These are phyloP conservation scores for Lithohypha guttulata DNA, from an alignment of 2,329 filamentous ascomycete genomes.

Conservation along the genomic window DNA sequence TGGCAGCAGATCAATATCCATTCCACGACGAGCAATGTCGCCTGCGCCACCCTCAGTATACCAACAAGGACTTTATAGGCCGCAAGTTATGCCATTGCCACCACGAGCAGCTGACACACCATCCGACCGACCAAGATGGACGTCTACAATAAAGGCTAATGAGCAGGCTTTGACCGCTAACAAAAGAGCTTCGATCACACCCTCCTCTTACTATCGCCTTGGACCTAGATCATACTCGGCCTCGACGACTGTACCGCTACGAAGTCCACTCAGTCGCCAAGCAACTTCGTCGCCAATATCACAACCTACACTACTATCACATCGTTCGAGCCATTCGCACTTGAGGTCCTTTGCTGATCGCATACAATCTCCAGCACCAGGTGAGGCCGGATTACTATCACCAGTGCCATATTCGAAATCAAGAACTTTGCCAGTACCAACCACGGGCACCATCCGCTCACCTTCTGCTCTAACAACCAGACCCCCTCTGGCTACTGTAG, in stretches of 20 bases:
- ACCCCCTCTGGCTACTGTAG: conserved; percentile 12
- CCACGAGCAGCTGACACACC: conserved; percentile 34
- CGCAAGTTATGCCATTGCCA: conserved; percentile 28
- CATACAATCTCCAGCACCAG: conserved; percentile 15
- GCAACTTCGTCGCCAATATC: conserved; percentile 30
- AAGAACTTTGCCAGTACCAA: conserved; percentile 13
- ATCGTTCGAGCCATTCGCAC: conserved; percentile 13
- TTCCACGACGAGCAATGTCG: conserved; percentile 16
- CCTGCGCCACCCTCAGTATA: conserved; percentile 22
- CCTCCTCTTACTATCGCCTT: conserved; percentile 15
- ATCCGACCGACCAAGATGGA: conserved; percentile 62
- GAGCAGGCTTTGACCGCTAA: conserved; percentile 28
- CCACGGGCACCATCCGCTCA: conserved; percentile 18
- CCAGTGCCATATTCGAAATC: conserved; percentile 21
- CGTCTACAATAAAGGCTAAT: conserved; percentile 51
- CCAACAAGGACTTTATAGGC: conserved; percentile 25
- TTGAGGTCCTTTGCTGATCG: conserved; percentile 21
- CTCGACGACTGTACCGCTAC: conserved; percentile 32
- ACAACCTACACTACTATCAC: conserved; percentile 10
- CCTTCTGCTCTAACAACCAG: conserved; percentile 19
- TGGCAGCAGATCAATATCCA: conserved; percentile 10
- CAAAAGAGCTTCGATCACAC: conserved; percentile 17
- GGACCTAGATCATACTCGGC: conserved; percentile 26
- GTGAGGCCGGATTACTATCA: conserved; percentile 15
- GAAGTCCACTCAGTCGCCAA: conserved; percentile 33